A percentile compares a stretch with the other conserved stretches of the same genome.
Conservation (phyloP, 345 rosid species). For the Eucalyptus lansdowneana region DNA sequence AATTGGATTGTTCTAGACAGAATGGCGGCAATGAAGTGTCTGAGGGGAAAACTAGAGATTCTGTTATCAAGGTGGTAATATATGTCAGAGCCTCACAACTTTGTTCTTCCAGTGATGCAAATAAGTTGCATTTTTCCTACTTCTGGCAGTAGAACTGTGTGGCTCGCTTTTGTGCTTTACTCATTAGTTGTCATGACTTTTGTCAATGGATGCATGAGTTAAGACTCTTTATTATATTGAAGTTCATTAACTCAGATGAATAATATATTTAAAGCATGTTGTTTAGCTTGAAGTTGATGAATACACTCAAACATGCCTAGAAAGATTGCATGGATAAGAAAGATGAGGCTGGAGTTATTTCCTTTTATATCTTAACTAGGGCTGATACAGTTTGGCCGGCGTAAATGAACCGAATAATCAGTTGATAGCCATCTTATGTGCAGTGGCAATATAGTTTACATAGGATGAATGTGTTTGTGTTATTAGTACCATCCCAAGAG, state of each 20-base stretch:
- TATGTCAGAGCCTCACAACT: not conserved
- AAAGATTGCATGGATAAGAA: not conserved
- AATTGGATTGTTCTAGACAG: constrained; percentile 3
- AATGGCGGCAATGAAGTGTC: constrained; percentile 13
- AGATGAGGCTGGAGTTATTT: not conserved
- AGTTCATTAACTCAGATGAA: not conserved
- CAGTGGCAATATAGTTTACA: not conserved
- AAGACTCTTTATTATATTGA: not conserved
- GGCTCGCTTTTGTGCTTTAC: not conserved
- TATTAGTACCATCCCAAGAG: not conserved
- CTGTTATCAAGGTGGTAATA: constrained; percentile 9
- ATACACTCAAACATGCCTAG: not conserved
- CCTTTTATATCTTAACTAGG: not conserved
- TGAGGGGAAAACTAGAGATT: constrained; percentile 17
- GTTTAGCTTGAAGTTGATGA: not conserved
- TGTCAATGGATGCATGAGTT: not conserved
- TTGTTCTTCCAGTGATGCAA: not conserved
- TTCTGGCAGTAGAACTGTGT: not conserved
- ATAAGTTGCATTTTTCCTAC: not conserved
- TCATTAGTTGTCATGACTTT: not conserved
- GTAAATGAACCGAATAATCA: not conserved
- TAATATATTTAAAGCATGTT: not conserved
- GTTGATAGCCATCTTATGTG: not conserved
- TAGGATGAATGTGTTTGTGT: not conserved
- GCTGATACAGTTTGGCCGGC: not conserved